A percentile compares a stretch with the other conserved stretches of the same genome.
phyloP scores from a whole-genome alignment of 2,329 filamentous ascomycete species.

The Fusarium veterinarium region DNA sequence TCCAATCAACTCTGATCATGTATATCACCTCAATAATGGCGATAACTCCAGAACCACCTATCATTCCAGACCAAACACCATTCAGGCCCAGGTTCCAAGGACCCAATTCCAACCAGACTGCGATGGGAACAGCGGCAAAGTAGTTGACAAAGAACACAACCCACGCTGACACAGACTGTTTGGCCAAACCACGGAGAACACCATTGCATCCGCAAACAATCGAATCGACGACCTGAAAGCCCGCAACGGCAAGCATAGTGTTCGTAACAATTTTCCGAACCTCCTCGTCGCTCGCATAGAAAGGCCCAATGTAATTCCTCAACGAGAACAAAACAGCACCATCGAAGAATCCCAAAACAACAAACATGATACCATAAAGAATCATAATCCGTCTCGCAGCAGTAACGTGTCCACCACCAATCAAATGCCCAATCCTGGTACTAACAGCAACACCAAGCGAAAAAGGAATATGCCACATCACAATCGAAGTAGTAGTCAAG shows the following conservation, averaged over 20 bases:
- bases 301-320: constrained; percentile 6
- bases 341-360: constrained; percentile 11
- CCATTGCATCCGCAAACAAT: constrained; percentile 32
- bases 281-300: constrained; percentile 17
- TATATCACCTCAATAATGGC: constrained; percentile 15
- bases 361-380: constrained; percentile 24
- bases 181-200: constrained; percentile 20
- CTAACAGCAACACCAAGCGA: constrained; percentile 53
- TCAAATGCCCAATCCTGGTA: constrained; percentile 23
- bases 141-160: constrained; percentile 33
- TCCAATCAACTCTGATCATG: constrained; percentile 29
- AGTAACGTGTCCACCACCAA: constrained; percentile 16
- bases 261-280: constrained; percentile 8
- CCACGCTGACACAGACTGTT: constrained; percentile 26
- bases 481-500: constrained; percentile 54
- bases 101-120: constrained; percentile 23
- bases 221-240: constrained; percentile 21
- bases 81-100: constrained; percentile 4
- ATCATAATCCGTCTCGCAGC: constrained; percentile 12
- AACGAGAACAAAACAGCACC: constrained; percentile 9
- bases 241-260: constrained; percentile 14
- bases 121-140: constrained; percentile 26
- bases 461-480: constrained; percentile 58
- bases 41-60: constrained; percentile 6
- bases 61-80: constrained; percentile 32